Base-by-base conservation (phyloP, 2,329 filamentous ascomycete species). In the Elsinoe batatas region DNA sequence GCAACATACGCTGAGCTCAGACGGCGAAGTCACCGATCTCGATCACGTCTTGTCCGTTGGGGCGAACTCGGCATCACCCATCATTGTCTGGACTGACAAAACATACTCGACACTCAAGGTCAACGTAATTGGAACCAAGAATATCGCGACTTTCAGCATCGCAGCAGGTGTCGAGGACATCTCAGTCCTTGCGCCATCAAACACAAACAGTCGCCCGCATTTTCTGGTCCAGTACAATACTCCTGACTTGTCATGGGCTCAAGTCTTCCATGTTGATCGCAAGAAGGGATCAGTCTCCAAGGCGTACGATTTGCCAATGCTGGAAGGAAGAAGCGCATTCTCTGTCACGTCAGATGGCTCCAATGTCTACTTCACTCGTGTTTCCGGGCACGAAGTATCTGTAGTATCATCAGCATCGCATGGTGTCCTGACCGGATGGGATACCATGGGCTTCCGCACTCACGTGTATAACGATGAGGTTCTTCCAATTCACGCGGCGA, bases 361-460 rank as follows among this genome's bases (percentile, higher is more conserved):
- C 17, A 91, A 93, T 64, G 85, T 95, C 6, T 96, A 89, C 73
- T 95, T 97, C 68, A 91, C 87, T 1, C 83, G 91, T 58, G 77
- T 93, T 58, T 90, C 88, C 0, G 75, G 83, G 33, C 81, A 85
- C 7, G 88, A 95, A 65, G 76, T 89, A 2, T 76, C 79, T 30
- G 76, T 95, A 22, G 78, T 88, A 5, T 88, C 88, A 1, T 94
- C 90, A 0, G 76, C 76, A 26, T 93, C 88, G 0, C 82, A 91
- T 61, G 83, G 79, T n/a, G 72, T 90, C 37, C 75, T 96, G 32
- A 86, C 82, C 12, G 80, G 83, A 54, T 96, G 89, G 88, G 70
- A 79, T 1, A 67, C 85, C 22, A 79, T 80, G 58, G 62, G 61
- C 15, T 69, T 70, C 49, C 60, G 56, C 15, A 58, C 57, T n/a